phyloP scores from a whole-genome alignment of 2,329 filamentous ascomycete genomes.

The Calycina marina region DNA sequence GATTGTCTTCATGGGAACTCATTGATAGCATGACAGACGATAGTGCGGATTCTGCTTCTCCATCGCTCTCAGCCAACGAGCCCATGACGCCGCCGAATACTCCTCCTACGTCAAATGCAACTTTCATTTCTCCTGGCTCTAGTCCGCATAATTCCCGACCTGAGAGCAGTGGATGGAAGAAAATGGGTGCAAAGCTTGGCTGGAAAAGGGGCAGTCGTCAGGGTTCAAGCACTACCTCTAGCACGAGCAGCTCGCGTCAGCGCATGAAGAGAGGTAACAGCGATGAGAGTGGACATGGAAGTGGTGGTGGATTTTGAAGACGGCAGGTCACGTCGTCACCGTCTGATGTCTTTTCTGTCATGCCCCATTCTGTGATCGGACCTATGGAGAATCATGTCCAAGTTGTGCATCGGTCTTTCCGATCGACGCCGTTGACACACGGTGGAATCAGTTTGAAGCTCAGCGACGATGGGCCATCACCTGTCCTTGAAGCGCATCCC shows the following conservation, averaged over 20 bases:
- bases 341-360: conserved; percentile 21
- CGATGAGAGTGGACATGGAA: conserved; percentile 21
- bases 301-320: conserved; percentile 36
- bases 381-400: conserved; percentile 16
- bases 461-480: conserved; percentile 17
- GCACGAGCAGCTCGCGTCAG: conserved; percentile 23
- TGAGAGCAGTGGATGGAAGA: conserved; percentile 43
- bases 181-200: conserved; percentile 45
- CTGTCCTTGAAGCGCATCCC: conserved; percentile 20
- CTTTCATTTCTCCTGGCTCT: conserved; percentile 16
- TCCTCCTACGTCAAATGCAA: conserved; percentile 43
- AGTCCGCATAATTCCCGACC: conserved; percentile 12
- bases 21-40: conserved; percentile 47
- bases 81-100: conserved; percentile 64
- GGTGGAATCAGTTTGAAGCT: conserved; percentile 19
- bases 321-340: conserved; percentile 40
- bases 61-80: conserved; percentile 33
- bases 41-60: conserved; percentile 44
- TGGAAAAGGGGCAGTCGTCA: conserved; percentile 35
- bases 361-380: conserved; percentile 16
- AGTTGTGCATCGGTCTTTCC: conserved; percentile 3
- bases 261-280: conserved; percentile 23
- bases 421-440: conserved; percentile 12
- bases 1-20: conserved; percentile 29
- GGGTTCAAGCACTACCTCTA: conserved; percentile 30